Evolutionary conservation across 2,329 filamentous ascomycete species (phyloP), one percentile per base, ranked within the genome.

Genomic region (Cordyceps cicadae): DNA sequence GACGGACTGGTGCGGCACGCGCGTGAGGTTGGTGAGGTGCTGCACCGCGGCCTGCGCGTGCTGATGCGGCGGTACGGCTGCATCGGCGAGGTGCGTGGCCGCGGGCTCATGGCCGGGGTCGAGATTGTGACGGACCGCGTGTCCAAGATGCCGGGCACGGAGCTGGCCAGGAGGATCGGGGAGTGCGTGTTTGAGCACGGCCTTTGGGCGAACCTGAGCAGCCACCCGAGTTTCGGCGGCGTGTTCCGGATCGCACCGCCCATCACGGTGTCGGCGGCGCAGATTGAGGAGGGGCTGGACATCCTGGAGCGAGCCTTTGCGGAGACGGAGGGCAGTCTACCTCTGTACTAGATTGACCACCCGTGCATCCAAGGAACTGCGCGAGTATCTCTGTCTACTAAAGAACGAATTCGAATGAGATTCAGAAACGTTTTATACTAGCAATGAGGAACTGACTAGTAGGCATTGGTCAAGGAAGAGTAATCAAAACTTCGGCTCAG

Each of bases 231-330:
- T 52, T 83, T 85, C 67, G 77, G 79, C 0, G 84, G 82, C 4
- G 77, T 81, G 0, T 84, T 87, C 62, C 72, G 84, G 12, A 79
- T 87, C 55, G 83, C 83, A 5, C 84, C 83, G 26, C 83, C 84
- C 0, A 81, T 87, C 46, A 85, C 81, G 0, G 79, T 86, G 9
- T 78, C 78, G 0, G 74, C 74, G 32, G 73, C 77, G 52, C 74
- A 83, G 69, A 68, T 84, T 50, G 70, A 79, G 19, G 71, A 77
- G 45, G 84, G 82, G 0, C 65, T 87, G 61, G 65, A 61, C 2
- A 80, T 87, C 51, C 73, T 87, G 62, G 84, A 87, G 65, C 72
- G 80, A 66, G 81, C 82, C 0, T 81, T 87, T 53, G 68, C 66
- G 29, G 67, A 68, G 43, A 73, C 69, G 9, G 65, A 68, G 43